Base-by-base conservation (phyloP, 441 rosid species). In the Bocquillonia castaneifolia region DNA sequence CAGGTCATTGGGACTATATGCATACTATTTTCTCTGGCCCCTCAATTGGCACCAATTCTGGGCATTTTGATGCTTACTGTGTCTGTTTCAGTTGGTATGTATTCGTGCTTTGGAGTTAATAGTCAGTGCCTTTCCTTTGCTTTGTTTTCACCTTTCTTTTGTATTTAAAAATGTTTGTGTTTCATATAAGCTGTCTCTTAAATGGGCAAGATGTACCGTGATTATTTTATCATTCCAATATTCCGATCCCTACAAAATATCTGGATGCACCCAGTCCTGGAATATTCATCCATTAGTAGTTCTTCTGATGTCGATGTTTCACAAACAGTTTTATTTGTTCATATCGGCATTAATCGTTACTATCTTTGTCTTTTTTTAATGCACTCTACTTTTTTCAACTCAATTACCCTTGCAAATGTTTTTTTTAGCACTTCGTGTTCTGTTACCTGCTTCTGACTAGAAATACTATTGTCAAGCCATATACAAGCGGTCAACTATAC, bases 41-140 rank as follows among this genome's bases (percentile, higher is more conserved):
- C 97, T 3, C 95, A 87, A 72, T 87, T 91, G 70, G 97, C 99
- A 9, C 99, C 99, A 32, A 82, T 91, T 77, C 82, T 93, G 51
- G 99, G 93, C 40, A 26, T 85, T 17, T 76, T 93, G 76, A 79
- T 87, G 86, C 86, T 93, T 37, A 76, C 88, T 15, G 88, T 93
- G 45, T 93, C 95, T 47, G 58, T 82, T 78, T 85, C 83, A 71
- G 93, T 89, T 81, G 97, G 98, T 93, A 86, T 76, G 53, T 67
- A n/a, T 29, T 57, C 68, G 34, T 55, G 74, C 63, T 71, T 63
- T 29, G 44, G 42, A 64, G 15, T 28, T 40, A 36, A 72, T 20
- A 2, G 52, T 62, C 45, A 48, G 36, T 45, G 47, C 37, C 40
- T 62, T 44, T 58, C 14, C 47, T 42, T 18, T 42, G 13, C 22